A percentile compares a stretch with the other conserved stretches of the same genome.
Evolutionary conservation across 2,329 filamentous ascomycete species (phyloP).

Genomic region (Sporothrix variecibatus): DNA sequence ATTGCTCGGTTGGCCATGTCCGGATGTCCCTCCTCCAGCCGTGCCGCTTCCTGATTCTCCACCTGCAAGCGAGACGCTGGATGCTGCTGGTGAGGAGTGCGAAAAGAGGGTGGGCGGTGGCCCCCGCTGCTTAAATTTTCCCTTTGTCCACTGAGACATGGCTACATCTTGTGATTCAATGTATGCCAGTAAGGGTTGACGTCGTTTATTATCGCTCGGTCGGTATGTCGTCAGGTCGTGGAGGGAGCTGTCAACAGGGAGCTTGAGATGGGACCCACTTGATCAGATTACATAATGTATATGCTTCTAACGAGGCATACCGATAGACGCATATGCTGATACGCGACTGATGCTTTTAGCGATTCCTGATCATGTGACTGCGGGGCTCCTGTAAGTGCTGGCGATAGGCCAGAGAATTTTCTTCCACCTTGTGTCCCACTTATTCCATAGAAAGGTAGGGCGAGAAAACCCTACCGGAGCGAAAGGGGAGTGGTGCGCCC

Average conservation of each 20-base stretch:
- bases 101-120: conserved; percentile 77
- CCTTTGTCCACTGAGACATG: conserved; percentile 48
- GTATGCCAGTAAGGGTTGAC: not conserved
- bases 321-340: not conserved
- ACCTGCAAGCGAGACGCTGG: conserved; percentile 63
- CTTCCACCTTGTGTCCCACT: not conserved
- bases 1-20: not conserved
- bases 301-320: not conserved
- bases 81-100: conserved; percentile 76
- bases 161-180: conserved; percentile 30
- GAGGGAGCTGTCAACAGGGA: not conserved
- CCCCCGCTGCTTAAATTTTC: conserved; percentile 52
- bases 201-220: not conserved
- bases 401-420: conserved; percentile 18
- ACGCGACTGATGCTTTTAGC: not conserved
- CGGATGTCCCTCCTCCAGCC: not conserved
- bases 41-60: conserved; percentile 31
- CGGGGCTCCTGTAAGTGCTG: not conserved
- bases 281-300: not conserved
- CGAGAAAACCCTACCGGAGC: conserved; percentile 46
- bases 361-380: not conserved
- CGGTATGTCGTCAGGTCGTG: not conserved
- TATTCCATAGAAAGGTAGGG: conserved; percentile 38
- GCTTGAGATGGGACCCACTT: not conserved
- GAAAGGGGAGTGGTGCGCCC: conserved; percentile 14